These are phyloP conservation scores for Pichia sp. DNA, from an alignment of 1,139 yeast genomes.

Conservation along the genomic window DNA sequence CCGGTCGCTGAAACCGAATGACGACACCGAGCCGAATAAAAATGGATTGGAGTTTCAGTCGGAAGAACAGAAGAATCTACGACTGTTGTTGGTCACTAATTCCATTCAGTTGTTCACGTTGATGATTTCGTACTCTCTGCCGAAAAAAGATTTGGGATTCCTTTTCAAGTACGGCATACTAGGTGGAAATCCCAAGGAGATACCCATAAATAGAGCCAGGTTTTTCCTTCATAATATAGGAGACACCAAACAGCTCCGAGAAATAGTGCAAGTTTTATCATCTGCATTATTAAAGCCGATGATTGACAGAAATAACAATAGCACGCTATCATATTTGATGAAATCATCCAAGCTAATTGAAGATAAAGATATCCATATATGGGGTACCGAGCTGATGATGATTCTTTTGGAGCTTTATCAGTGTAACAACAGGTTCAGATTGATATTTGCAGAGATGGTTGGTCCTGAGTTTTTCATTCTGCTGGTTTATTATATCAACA, in stretches of 20 bases:
- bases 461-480: constrained; percentile 48
- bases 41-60: constrained; percentile 27
- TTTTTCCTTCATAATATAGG: constrained; percentile 44
- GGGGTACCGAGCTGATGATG: constrained; percentile 51
- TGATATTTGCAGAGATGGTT: constrained; percentile 36
- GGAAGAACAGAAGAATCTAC: constrained; percentile 34
- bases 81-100: constrained; percentile 46
- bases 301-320: constrained; percentile 11
- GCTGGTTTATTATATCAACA: constrained; percentile 49
- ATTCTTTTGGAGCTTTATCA: constrained; percentile 73
- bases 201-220: constrained; percentile 36
- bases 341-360: constrained; percentile 19
- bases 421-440: constrained; percentile 51
- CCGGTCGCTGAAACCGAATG: constrained; percentile 29
- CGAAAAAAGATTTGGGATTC: constrained; percentile 39
- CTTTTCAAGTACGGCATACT: constrained; percentile 29
- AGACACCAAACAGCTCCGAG: constrained; percentile 44
- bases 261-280: constrained; percentile 39
- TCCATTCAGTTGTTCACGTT: constrained; percentile 56
- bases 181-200: constrained; percentile 21
- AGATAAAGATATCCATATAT: constrained; percentile 33
- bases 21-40: constrained; percentile 3
- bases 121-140: constrained; percentile 60
- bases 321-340: constrained; percentile 19
- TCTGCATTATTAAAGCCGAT: constrained; percentile 38